A percentile compares a stretch with the other conserved stretches of the same genome.
phyloP scores from a whole-genome alignment of 805 yeast species.

The Clavispora asparagi region DNA sequence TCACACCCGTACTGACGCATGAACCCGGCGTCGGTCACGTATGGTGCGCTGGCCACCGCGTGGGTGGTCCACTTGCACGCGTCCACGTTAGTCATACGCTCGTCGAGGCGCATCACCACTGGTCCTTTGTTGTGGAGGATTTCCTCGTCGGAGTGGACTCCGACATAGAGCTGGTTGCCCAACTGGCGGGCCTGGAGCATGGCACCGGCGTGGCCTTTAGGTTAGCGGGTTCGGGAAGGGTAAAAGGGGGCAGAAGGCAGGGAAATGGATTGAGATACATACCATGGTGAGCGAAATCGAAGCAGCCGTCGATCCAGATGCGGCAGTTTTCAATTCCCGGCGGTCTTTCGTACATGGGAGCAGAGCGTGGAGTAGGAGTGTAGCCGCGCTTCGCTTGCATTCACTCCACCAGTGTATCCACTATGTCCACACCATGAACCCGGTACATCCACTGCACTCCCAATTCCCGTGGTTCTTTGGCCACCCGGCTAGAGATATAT shows the following conservation, averaged over 20 bases:
- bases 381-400: no score
- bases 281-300: slow-evolving; percentile 97
- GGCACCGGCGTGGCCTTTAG: slow-evolving; percentile 82
- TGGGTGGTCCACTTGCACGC: slow-evolving; percentile 86
- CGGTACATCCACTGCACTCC: no score
- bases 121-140: slow-evolving; percentile 84
- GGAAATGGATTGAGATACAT: slow-evolving; percentile 16
- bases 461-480: no score
- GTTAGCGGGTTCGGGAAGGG: slow-evolving; percentile 15
- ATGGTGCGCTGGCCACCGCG: slow-evolving; percentile 78
- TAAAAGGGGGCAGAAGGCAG: no score
- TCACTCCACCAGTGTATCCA: no score
- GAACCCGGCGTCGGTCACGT: slow-evolving; percentile 81
- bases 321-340: slow-evolving; percentile 41
- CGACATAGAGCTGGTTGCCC: slow-evolving; percentile 73
- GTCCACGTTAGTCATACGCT: slow-evolving; percentile 77
- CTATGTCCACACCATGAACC: no score
- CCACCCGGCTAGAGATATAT: no score
- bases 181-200: slow-evolving; percentile 86
- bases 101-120: slow-evolving; percentile 81
- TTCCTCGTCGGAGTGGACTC: slow-evolving; percentile 90
- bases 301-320: slow-evolving; percentile 97
- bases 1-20: slow-evolving; percentile 71
- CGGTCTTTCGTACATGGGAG: slow-evolving; percentile 34
- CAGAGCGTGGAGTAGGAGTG: no score